Evolutionary conservation across 495 filamentous ascomycete genomes (phyloP).

Genomic region (Penicillium lividum): DNA sequence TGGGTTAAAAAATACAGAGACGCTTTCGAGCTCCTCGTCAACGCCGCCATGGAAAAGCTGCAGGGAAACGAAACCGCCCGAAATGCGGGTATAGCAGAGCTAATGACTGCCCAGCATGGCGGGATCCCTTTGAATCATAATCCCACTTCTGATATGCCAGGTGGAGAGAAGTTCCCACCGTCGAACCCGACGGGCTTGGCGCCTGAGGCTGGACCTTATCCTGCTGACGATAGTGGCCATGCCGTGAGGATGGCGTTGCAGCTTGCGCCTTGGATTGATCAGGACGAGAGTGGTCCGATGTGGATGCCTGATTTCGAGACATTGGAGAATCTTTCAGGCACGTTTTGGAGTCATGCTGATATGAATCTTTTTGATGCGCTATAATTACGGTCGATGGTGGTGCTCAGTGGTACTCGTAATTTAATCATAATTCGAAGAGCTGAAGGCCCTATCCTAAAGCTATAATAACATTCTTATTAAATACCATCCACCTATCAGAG

Average conservation of each 20-base stretch:
- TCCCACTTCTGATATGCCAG: slow-evolving; percentile 15
- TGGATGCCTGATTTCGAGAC: slow-evolving; percentile 54
- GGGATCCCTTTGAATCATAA: slow-evolving; percentile 15
- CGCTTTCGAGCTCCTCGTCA: slow-evolving; percentile 54
- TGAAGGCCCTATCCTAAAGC: too few relatives aligned
- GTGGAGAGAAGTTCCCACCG: slow-evolving; percentile 17
- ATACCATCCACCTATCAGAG: too few relatives aligned
- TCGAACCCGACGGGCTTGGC: slow-evolving; percentile 19
- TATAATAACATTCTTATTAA: too few relatives aligned
- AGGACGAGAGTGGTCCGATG: slow-evolving; percentile 40
- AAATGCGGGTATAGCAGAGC: slow-evolving; percentile 42
- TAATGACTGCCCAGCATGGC: slow-evolving; percentile 43
- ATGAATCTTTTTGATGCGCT: slow-evolving; percentile 38
- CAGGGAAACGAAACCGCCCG: slow-evolving; percentile 41
- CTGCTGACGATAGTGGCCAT: slow-evolving; percentile 29
- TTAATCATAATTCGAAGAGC: too few relatives aligned
- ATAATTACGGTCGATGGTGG: slow-evolving; percentile 8
- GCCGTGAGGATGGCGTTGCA: slow-evolving; percentile 48
- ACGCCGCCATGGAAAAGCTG: slow-evolving; percentile 56
- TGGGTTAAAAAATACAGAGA: slow-evolving; percentile 58
- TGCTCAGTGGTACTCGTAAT: too few relatives aligned
- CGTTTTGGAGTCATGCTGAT: slow-evolving; percentile 37
- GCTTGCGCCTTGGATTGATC: slow-evolving; percentile 49
- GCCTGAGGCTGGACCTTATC: slow-evolving; percentile 20
- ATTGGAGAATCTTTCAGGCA: slow-evolving; percentile 41